phyloP scores from a whole-genome alignment of 208 protist genomes.

The Tritrichomonas musculus region DNA sequence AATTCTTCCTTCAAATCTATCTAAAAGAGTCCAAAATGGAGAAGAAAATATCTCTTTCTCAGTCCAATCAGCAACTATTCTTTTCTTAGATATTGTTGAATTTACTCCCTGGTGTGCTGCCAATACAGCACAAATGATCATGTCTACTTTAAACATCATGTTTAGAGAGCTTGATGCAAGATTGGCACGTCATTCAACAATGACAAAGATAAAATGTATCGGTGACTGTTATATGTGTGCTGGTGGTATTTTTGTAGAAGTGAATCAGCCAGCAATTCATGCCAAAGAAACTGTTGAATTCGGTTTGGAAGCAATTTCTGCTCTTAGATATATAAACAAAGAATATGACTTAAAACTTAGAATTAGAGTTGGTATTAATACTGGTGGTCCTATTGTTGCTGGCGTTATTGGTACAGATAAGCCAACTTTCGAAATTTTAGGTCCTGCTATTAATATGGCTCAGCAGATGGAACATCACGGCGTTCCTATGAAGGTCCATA shows the following conservation, averaged over 20 bases:
- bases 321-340: background rate
- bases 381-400: slow-evolving; percentile 1
- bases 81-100: background rate
- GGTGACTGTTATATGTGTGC: background rate
- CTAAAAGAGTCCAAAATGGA: background rate
- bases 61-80: background rate
- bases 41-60: background rate
- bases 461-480: background rate
- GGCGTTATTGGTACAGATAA: background rate
- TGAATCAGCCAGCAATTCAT: background rate
- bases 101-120: background rate
- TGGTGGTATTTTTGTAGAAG: background rate
- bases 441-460: background rate
- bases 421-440: background rate
- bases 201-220: background rate
- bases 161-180: background rate
- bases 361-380: slow-evolving; percentile 14
- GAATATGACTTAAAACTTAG: background rate
- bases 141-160: background rate
- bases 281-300: background rate
- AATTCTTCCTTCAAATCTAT: background rate
- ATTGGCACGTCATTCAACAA: background rate
- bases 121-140: background rate
- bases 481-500: background rate
- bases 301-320: background rate